phyloP scores from a whole-genome alignment of 1,139 yeast genomes.

The Debaryomyces sp. region DNA sequence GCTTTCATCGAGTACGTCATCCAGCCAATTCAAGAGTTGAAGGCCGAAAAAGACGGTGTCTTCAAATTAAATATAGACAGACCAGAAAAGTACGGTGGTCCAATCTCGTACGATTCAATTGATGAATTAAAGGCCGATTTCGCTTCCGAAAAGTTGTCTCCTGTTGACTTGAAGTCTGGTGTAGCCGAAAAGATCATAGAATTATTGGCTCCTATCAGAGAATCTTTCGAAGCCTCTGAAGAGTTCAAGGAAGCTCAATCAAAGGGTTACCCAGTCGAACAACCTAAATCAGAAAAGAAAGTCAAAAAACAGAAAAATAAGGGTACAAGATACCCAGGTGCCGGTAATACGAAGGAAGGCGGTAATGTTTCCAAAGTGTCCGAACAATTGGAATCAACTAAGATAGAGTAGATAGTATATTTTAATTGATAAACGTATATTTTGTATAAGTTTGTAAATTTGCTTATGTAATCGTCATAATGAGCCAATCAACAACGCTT shows the following conservation, averaged over 20 bases:
- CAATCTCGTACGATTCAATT: conserved; percentile 68
- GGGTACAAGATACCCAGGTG: conserved; percentile 85
- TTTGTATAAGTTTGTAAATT: background rate
- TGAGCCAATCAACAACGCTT: conserved; percentile 17
- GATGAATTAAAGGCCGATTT: conserved; percentile 75
- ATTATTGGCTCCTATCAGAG: conserved; percentile 82
- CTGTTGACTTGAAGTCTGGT: conserved; percentile 93
- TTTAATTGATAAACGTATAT: background rate
- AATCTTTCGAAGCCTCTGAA: conserved; percentile 57
- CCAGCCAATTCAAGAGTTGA: conserved; percentile 82
- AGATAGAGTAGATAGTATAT: conserved; percentile 16
- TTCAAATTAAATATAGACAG: conserved; percentile 77
- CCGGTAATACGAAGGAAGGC: conserved; percentile 17
- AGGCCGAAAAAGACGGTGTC: conserved; percentile 51
- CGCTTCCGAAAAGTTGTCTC: conserved; percentile 72
- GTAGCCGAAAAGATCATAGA: conserved; percentile 81
- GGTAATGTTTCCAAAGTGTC: conserved; percentile 16
- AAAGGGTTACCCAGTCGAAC: conserved; percentile 84
- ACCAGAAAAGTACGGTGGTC: conserved; percentile 97
- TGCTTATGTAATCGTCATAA: conserved; percentile 11
- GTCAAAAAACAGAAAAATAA: conserved; percentile 76
- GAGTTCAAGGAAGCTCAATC: conserved; percentile 77
- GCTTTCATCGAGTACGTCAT: conserved; percentile 84
- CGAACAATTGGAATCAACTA: conserved; percentile 19
- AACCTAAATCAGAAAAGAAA: conserved; percentile 63